phyloP scores from a whole-genome alignment of 2,329 filamentous ascomycete genomes.

The Corinectria fuckeliana region DNA sequence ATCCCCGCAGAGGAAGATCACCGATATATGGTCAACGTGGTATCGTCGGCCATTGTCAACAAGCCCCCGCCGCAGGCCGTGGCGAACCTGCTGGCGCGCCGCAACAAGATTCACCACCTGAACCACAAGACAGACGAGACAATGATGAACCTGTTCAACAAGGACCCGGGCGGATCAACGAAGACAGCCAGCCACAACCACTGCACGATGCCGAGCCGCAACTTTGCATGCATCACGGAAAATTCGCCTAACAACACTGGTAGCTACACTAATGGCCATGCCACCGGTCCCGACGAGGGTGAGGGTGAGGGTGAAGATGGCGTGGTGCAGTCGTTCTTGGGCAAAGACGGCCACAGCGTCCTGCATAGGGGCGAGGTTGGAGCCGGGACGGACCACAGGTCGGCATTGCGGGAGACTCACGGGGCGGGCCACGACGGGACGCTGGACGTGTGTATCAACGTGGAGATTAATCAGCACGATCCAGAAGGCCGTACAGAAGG shows the following conservation, averaged over 20 bases:
- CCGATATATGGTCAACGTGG: slow-evolving; percentile 93
- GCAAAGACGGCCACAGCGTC: slow-evolving; percentile 71
- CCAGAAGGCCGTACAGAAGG: slow-evolving; percentile 78
- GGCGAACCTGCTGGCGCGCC: slow-evolving; percentile 86
- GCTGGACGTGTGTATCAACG: slow-evolving; percentile 83
- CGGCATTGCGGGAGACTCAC: slow-evolving; percentile 65
- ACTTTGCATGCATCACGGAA: slow-evolving; percentile 90
- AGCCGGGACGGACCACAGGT: slow-evolving; percentile 79
- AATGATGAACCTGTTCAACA: slow-evolving; percentile 88
- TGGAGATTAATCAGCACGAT: slow-evolving; percentile 87
- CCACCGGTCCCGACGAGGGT: slow-evolving; percentile 19
- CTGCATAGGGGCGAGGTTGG: slow-evolving; percentile 79
- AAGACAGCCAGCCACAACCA: slow-evolving; percentile 80
- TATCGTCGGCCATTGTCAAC: slow-evolving; percentile 95
- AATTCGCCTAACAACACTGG: slow-evolving; percentile 69
- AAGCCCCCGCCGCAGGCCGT: slow-evolving; percentile 88
- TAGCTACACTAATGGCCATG: slow-evolving; percentile 33
- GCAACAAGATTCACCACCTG: slow-evolving; percentile 82
- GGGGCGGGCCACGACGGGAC: slow-evolving; percentile 63
- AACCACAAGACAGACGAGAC: slow-evolving; percentile 85
- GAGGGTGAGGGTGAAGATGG: slow-evolving; percentile 22
- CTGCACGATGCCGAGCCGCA: slow-evolving; percentile 89
- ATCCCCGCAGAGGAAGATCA: slow-evolving; percentile 83
- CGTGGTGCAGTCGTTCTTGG: slow-evolving; percentile 42
- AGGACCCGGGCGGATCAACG: slow-evolving; percentile 78